Conservation (phyloP, 176 grass and related monocot genomes). For the Puccinellia tenuiflora region DNA sequence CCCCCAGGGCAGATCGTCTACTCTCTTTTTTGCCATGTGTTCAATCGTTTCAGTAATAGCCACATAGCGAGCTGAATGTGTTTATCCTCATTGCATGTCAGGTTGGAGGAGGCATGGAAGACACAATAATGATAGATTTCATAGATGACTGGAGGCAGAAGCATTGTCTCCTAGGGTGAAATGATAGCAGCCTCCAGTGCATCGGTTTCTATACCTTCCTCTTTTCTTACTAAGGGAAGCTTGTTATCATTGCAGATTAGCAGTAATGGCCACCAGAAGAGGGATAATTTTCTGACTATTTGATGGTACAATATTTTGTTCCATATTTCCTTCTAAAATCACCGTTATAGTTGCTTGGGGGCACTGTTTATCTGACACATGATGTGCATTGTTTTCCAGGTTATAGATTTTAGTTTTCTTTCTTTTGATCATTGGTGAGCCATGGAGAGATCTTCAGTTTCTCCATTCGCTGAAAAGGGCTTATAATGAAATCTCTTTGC, state of each 20-base stretch:
- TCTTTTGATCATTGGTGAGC: slow-evolving; percentile 10
- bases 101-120: slow-evolving; percentile 40
- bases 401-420: slow-evolving; percentile 12
- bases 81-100: slow-evolving; percentile 15
- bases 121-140: slow-evolving; percentile 29
- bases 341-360: background rate
- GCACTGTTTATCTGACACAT: slow-evolving; percentile 4
- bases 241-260: slow-evolving; percentile 39
- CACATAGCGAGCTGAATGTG: background rate
- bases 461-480: background rate
- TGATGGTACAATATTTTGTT: slow-evolving; percentile 13
- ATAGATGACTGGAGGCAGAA: slow-evolving; percentile 18
- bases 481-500: slow-evolving; percentile 33
- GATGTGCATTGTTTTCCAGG: background rate
- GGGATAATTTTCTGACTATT: slow-evolving; percentile 35
- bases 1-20: no score
- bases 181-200: background rate
- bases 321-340: background rate
- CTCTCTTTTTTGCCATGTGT: background rate
- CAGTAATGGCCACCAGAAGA: slow-evolving; percentile 45
- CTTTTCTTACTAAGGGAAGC: no score
- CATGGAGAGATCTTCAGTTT: slow-evolving; percentile 15
- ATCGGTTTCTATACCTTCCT: background rate
- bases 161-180: slow-evolving; percentile 7
- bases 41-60: background rate